Conservation (phyloP, 345 rosid genomes). For the Erodium maritimum region DNA sequence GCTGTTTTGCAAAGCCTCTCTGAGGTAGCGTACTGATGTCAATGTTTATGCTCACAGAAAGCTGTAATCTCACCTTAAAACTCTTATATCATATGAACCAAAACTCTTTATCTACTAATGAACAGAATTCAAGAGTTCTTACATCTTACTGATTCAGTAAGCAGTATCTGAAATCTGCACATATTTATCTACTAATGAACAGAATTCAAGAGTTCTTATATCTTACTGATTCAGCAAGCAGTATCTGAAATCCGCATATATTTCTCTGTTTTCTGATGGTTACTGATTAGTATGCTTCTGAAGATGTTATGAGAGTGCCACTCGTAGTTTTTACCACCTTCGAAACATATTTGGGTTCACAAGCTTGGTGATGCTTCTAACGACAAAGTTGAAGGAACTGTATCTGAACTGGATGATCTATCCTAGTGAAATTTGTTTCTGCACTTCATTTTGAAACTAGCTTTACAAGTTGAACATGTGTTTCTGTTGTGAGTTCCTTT, state of each 20-base stretch:
- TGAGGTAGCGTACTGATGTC: background rate
- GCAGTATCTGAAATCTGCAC: background rate
- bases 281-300: background rate
- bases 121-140: background rate
- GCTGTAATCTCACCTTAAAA: background rate
- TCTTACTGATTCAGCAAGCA: background rate
- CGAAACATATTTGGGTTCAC: background rate
- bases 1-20: background rate
- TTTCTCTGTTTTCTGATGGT: background rate
- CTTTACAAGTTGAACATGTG: background rate
- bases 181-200: background rate
- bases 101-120: background rate
- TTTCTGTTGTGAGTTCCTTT: background rate
- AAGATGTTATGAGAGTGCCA: background rate
- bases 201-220: background rate
- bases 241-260: background rate
- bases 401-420: background rate
- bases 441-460: background rate
- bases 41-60: background rate
- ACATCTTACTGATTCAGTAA: background rate
- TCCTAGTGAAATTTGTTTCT: background rate
- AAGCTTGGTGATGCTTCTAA: background rate
- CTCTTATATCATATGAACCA: background rate
- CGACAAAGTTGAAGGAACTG: background rate
- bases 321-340: background rate